Conservation (phyloP, 1,284 basidiomycete genomes). For the Leucoagaricus sp. region DNA sequence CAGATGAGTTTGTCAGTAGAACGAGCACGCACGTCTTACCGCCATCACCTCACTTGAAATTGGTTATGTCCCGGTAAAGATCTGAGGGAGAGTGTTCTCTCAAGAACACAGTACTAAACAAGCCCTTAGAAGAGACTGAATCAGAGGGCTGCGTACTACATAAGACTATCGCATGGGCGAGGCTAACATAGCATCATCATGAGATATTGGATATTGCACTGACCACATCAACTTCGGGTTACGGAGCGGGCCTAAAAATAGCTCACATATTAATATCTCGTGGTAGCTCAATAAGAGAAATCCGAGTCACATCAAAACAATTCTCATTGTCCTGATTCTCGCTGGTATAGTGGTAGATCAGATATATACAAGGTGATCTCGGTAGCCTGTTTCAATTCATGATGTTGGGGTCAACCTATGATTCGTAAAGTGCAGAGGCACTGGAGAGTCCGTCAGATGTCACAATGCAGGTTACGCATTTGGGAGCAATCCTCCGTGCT, state of each 20-base stretch:
- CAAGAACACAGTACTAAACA: background rate
- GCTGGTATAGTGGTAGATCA: background rate
- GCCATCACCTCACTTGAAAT: too few relatives aligned
- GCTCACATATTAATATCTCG: background rate
- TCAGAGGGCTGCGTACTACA: background rate
- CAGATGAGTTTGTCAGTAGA: too few relatives aligned
- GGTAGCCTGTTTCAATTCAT: too few relatives aligned
- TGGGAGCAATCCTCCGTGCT: too few relatives aligned
- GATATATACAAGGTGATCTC: too few relatives aligned
- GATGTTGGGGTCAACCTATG: too few relatives aligned
- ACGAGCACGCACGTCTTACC: too few relatives aligned
- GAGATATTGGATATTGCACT: background rate
- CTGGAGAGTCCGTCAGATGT: too few relatives aligned
- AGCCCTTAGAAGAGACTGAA: background rate
- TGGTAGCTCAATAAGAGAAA: background rate
- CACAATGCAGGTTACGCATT: too few relatives aligned
- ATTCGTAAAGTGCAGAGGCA: too few relatives aligned
- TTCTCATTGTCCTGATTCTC: background rate
- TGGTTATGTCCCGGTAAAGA: too few relatives aligned
- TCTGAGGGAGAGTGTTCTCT: too few relatives aligned
- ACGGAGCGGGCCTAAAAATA: conserved; percentile 9
- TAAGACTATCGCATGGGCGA: conserved; percentile 4
- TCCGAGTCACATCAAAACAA: background rate
- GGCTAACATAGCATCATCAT: background rate
- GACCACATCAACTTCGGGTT: conserved; percentile 3